A percentile compares a stretch with the other conserved stretches of the same genome.
Conservation (phyloP, 805 yeast species). For the Kazachstania viticola region DNA sequence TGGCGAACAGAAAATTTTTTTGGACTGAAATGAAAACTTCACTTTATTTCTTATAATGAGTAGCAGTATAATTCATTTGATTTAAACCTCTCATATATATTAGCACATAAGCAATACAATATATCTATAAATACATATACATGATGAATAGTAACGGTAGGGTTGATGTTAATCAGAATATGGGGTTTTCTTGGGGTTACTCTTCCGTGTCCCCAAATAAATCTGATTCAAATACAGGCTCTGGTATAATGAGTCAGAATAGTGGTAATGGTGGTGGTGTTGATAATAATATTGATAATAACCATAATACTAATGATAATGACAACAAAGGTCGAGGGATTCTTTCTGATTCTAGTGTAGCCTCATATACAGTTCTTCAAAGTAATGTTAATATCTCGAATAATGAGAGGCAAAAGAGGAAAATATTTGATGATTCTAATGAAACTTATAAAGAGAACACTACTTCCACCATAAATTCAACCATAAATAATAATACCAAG, state of each 20-base stretch:
- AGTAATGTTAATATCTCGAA: neutral
- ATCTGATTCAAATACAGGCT: neutral
- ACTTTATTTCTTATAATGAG: no score
- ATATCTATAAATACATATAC: no score
- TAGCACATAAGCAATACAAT: no score
- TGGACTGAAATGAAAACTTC: no score
- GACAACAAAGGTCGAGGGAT: neutral
- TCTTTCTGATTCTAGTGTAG: no score
- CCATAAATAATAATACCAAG: slow-evolving; percentile 1
- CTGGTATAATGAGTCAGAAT: neutral
- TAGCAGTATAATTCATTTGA: no score
- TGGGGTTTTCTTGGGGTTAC: slow-evolving; percentile 10
- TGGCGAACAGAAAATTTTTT: no score
- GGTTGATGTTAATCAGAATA: no score
- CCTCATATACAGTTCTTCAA: neutral
- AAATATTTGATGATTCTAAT: neutral
- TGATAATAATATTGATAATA: neutral
- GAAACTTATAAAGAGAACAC: neutral
- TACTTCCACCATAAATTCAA: neutral
- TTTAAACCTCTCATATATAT: no score
- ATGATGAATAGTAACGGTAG: no score
- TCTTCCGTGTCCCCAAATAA: neutral
- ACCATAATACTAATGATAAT: neutral
- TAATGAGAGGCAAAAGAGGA: neutral
- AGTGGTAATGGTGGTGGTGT: neutral